phyloP scores from a whole-genome alignment of 306 rosid genomes.

The Quercus rubra region DNA sequence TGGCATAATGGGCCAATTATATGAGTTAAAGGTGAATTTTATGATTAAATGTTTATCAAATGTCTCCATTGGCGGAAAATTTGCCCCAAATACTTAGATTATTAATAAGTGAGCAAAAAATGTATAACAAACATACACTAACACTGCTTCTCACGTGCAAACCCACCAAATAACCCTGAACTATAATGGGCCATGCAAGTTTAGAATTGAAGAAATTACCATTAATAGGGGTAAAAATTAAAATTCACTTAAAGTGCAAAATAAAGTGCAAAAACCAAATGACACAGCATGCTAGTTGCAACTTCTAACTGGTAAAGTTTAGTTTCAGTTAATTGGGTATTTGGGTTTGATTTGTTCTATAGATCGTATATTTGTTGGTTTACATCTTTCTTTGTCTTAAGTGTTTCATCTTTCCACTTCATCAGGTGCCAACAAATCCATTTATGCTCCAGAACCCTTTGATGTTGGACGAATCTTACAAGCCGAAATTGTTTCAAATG shows the following conservation, averaged over 20 bases:
- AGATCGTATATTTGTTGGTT: neutral
- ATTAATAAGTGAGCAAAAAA: neutral
- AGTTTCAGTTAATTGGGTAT: neutral
- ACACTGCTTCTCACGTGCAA: neutral
- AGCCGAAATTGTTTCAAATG: constrained; percentile 67
- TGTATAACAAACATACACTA: neutral
- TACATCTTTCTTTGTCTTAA: constrained; percentile 13
- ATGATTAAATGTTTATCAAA: neutral
- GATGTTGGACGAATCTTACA: constrained; percentile 88
- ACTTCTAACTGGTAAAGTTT: neutral
- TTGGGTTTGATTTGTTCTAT: neutral
- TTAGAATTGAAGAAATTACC: neutral
- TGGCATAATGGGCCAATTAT: neutral
- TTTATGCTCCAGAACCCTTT: constrained; percentile 87
- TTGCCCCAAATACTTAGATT: neutral
- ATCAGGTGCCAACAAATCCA: constrained; percentile 65
- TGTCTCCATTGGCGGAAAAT: neutral
- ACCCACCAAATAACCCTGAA: neutral
- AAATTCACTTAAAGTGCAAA: neutral
- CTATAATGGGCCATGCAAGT: neutral
- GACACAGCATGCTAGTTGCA: neutral
- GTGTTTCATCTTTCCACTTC: constrained; percentile 20
- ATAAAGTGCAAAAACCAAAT: neutral
- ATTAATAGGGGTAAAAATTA: neutral
- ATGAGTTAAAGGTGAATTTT: neutral